A percentile compares a stretch with the other conserved stretches of the same genome.
These are phyloP conservation scores for Sporothrix variecibatus DNA, from an alignment of 2,329 filamentous ascomycete species.

Conservation along the genomic window DNA sequence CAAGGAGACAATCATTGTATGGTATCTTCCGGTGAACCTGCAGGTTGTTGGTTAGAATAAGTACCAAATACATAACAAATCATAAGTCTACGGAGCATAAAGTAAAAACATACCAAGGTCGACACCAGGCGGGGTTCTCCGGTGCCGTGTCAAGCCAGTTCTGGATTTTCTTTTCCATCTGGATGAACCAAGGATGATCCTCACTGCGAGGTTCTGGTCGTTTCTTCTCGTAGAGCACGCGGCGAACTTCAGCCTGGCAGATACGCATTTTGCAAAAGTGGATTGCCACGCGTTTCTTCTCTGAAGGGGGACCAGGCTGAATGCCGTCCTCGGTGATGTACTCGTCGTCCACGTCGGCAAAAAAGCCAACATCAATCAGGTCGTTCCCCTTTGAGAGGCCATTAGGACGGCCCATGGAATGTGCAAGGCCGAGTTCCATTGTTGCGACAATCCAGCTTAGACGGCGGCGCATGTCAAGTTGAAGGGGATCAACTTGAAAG, in stretches of 20 bases:
- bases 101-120: slow-evolving; percentile 67
- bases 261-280: slow-evolving; percentile 93
- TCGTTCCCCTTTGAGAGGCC: slow-evolving; percentile 82
- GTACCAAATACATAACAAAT: slow-evolving; percentile 20
- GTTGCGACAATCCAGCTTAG: slow-evolving; percentile 85
- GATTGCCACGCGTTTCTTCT: slow-evolving; percentile 85
- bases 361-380: slow-evolving; percentile 82
- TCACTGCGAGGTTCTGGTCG: slow-evolving; percentile 74
- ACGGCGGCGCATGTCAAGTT: slow-evolving; percentile 85
- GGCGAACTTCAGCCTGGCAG: slow-evolving; percentile 82
- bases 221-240: slow-evolving; percentile 84
- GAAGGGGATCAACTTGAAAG: slow-evolving; percentile 65
- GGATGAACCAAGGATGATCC: slow-evolving; percentile 80
- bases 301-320: slow-evolving; percentile 67
- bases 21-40: slow-evolving; percentile 69
- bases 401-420: slow-evolving; percentile 83
- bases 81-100: not conserved
- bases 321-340: slow-evolving; percentile 80
- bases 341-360: slow-evolving; percentile 77
- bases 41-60: slow-evolving; percentile 17
- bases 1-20: slow-evolving; percentile 85
- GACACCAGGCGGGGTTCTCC: slow-evolving; percentile 69
- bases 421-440: slow-evolving; percentile 86
- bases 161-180: slow-evolving; percentile 76
- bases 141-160: slow-evolving; percentile 79